A percentile compares a stretch with the other conserved stretches of the same genome.
These are phyloP conservation scores for Penicillium egyptiacum DNA, from an alignment of 495 filamentous ascomycete genomes.

Conservation along the genomic window DNA sequence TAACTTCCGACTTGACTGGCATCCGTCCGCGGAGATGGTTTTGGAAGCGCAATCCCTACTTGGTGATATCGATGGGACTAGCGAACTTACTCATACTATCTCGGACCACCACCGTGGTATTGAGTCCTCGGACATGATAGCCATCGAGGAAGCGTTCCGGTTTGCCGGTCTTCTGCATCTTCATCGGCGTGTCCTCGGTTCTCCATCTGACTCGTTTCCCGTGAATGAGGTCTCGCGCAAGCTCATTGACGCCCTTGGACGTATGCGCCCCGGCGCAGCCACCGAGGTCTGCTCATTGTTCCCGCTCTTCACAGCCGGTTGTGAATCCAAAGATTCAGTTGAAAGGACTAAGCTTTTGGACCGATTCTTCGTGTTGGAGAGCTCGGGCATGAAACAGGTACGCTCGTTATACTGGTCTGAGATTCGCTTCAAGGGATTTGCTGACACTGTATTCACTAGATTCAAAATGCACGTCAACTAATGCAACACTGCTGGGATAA, in stretches of 20 bases:
- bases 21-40: conserved; percentile 53
- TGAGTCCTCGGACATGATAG: conserved; percentile 59
- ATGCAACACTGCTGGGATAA: conserved; percentile 49
- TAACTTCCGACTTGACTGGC: conserved; percentile 56
- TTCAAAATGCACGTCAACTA: conserved; percentile 45
- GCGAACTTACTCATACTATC: conserved; percentile 32
- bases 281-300: conserved; percentile 78
- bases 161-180: conserved; percentile 79
- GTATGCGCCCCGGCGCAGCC: conserved; percentile 63
- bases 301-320: conserved; percentile 83
- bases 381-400: conserved; percentile 75
- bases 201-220: conserved; percentile 50
- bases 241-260: conserved; percentile 61
- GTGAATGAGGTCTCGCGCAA: conserved; percentile 65
- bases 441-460: conserved; percentile 20
- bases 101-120: conserved; percentile 37
- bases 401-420: background rate
- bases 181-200: conserved; percentile 68
- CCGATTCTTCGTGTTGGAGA: conserved; percentile 68
- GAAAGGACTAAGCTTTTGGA: conserved; percentile 63
- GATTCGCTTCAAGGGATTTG: background rate
- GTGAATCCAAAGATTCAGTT: conserved; percentile 58
- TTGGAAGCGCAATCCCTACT: conserved; percentile 57
- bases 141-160: conserved; percentile 80
- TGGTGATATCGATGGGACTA: conserved; percentile 45